phyloP scores from a whole-genome alignment of 257 asterid genomes.

The Nemophila menziesii region DNA sequence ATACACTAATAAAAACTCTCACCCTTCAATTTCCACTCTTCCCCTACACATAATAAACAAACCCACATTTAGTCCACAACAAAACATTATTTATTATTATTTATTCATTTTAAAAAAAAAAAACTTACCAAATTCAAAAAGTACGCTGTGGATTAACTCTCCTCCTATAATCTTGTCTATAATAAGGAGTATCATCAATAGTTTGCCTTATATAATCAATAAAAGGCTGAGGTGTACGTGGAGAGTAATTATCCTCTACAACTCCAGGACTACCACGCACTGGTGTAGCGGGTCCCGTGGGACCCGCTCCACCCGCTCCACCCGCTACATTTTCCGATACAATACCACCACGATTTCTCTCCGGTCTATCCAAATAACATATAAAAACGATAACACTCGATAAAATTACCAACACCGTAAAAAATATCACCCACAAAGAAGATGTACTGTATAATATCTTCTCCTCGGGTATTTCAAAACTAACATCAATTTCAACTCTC shows the following conservation, averaged over 20 bases:
- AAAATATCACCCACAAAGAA: slow-evolving; percentile 18
- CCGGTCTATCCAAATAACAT: slow-evolving; percentile 31
- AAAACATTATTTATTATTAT: too few relatives aligned
- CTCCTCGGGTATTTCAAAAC: slow-evolving; percentile 38
- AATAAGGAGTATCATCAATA: slow-evolving; percentile 81
- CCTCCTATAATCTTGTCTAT: slow-evolving; percentile 67
- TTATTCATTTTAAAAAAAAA: background rate
- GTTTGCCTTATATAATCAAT: slow-evolving; percentile 74
- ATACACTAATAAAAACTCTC: too few relatives aligned
- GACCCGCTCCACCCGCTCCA: too few relatives aligned
- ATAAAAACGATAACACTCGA: slow-evolving; percentile 13
- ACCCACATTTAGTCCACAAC: background rate
- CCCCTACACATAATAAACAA: too few relatives aligned
- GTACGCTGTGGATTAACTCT: slow-evolving; percentile 71
- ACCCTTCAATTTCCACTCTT: too few relatives aligned
- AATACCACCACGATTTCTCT: slow-evolving; percentile 14
- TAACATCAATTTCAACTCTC: slow-evolving; percentile 43
- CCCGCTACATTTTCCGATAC: slow-evolving; percentile 22
- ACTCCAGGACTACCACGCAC: slow-evolving; percentile 35
- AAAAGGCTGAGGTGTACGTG: slow-evolving; percentile 89
- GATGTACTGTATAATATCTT: slow-evolving; percentile 6
- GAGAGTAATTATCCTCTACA: slow-evolving; percentile 41
- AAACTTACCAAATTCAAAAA: background rate
- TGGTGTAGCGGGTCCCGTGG: slow-evolving; percentile 58
- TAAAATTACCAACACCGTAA: slow-evolving; percentile 23